phyloP scores from a whole-genome alignment of 768 basidiomycete genomes.

The Amanita muscaria region DNA sequence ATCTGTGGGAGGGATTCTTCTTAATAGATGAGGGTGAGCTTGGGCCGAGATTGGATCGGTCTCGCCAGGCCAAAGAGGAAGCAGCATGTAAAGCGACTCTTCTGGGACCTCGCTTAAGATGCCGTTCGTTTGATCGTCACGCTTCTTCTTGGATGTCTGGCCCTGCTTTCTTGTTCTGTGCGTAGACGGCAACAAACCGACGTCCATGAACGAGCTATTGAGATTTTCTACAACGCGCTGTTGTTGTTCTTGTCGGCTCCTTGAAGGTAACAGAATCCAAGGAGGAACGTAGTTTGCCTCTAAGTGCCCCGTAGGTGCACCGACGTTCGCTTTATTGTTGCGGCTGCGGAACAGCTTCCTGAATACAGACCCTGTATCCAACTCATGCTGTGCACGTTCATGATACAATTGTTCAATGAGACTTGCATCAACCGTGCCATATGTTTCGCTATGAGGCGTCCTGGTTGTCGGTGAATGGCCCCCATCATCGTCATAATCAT shows the following conservation, averaged over 20 bases:
- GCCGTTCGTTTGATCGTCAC: slow-evolving; percentile 19
- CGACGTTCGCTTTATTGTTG: slow-evolving; percentile 9
- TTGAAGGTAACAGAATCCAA: slow-evolving; percentile 61
- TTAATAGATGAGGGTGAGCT: slow-evolving; percentile 15
- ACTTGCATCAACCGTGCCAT: slow-evolving; percentile 47
- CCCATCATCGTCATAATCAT: slow-evolving; percentile 24
- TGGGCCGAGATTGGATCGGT: slow-evolving; percentile 39
- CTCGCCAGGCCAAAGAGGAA: slow-evolving; percentile 78
- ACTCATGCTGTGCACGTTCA: slow-evolving; percentile 11
- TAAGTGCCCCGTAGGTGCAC: slow-evolving; percentile 17
- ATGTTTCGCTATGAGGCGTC: slow-evolving; percentile 57
- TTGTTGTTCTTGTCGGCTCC: slow-evolving; percentile 58
- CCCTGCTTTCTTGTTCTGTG: slow-evolving; percentile 23
- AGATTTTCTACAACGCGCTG: slow-evolving; percentile 62
- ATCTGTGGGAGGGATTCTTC: slow-evolving; percentile 35
- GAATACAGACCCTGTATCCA: slow-evolving; percentile 16
- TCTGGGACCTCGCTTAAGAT: slow-evolving; percentile 55
- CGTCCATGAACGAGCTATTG: slow-evolving; percentile 71
- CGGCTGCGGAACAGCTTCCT: slow-evolving; percentile 17
- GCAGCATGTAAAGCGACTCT: slow-evolving; percentile 72
- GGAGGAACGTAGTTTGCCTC: slow-evolving; percentile 30
- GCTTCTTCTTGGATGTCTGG: slow-evolving; percentile 19
- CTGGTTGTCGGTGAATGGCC: slow-evolving; percentile 28
- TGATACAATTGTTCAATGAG: slow-evolving; percentile 31
- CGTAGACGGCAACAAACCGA: slow-evolving; percentile 61